These are phyloP conservation scores for Oenanthe sinensis DNA, from an alignment of 129 eudicot species.

Conservation along the genomic window DNA sequence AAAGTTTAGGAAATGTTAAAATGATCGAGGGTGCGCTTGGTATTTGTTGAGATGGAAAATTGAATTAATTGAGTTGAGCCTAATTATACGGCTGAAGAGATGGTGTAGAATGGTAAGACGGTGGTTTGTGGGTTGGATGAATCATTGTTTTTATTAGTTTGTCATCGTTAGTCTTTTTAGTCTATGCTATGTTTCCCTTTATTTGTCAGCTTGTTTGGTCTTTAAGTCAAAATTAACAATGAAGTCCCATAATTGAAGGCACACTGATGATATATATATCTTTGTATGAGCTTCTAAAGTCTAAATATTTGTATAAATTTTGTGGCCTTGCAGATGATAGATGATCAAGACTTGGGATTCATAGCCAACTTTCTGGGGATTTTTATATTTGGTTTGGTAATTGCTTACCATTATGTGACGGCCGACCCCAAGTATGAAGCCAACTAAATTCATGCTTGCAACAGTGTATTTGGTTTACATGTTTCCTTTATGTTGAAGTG, in stretches of 20 bases:
- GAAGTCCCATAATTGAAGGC: neutral
- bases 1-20: neutral
- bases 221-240: neutral
- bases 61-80: neutral
- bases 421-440: slow-evolving; percentile 65
- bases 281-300: neutral
- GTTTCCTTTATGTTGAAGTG: neutral
- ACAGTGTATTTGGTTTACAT: neutral
- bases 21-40: neutral
- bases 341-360: slow-evolving; percentile 62
- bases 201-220: neutral
- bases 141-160: neutral
- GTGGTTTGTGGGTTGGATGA: neutral
- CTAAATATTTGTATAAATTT: neutral
- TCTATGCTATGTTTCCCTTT: neutral
- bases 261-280: neutral
- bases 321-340: slow-evolving; percentile 54
- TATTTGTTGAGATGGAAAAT: neutral
- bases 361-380: slow-evolving; percentile 63
- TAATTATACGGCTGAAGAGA: neutral
- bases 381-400: slow-evolving; percentile 37
- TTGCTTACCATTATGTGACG: slow-evolving; percentile 60
- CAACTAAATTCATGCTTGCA: slow-evolving; percentile 15
- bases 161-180: neutral
- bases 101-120: neutral